Evolutionary conservation across 2,329 filamentous ascomycete species (phyloP).

Genomic region (Penicillium sp.): DNA sequence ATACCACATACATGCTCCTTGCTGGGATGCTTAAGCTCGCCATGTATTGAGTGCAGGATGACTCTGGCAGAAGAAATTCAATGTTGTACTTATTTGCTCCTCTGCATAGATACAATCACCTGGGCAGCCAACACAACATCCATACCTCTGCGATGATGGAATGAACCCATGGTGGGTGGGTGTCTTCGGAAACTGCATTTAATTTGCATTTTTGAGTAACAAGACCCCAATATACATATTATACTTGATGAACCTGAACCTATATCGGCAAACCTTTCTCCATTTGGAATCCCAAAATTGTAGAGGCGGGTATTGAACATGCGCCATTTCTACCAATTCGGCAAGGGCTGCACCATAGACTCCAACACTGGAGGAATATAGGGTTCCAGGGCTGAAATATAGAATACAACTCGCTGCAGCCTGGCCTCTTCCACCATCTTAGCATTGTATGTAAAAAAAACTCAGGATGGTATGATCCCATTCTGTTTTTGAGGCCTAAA

Average conservation of each 20-base stretch:
- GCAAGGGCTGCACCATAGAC: background rate
- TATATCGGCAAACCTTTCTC: background rate
- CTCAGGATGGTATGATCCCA: background rate
- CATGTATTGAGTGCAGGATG: background rate
- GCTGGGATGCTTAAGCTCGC: background rate
- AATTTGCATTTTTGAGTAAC: background rate
- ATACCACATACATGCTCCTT: conserved; percentile 2
- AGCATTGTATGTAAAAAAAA: background rate
- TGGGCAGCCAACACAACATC: background rate
- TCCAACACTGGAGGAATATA: too few relatives aligned
- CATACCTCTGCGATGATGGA: background rate
- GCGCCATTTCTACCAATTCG: background rate
- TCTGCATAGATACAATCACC: background rate
- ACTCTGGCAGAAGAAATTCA: background rate
- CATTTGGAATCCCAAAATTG: background rate
- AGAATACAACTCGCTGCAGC: background rate
- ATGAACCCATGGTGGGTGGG: background rate
- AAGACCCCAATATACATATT: background rate
- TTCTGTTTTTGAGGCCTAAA: background rate
- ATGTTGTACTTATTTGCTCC: background rate
- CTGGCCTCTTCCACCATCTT: background rate
- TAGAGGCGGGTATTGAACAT: background rate
- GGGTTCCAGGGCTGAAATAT: too few relatives aligned
- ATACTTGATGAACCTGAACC: background rate
- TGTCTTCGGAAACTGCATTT: background rate